Base-by-base conservation (phyloP, 306 rosid species). In the Lupinus albus region DNA sequence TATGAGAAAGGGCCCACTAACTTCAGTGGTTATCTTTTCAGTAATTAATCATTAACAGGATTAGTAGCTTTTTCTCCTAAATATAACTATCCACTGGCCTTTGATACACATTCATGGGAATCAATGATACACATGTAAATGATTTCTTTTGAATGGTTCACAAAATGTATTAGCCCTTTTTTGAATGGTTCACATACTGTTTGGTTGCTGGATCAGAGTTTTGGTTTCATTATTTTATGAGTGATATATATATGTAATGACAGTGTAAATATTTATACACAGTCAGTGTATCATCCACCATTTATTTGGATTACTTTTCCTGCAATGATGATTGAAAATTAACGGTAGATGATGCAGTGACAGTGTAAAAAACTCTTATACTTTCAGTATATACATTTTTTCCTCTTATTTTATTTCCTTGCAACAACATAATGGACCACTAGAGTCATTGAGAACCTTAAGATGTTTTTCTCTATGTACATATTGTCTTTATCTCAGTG, bases 201-300 rank as follows among this genome's bases (percentile, higher is more conserved):
- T 68, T 33, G 18, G 14, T 35, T 74, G 58, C 61, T 57, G 12
- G 51, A 20, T 46, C 65, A 59, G 20, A 60, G 9, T 2, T 48
- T 59, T 38, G 9, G 33, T 32, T 57, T 46, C 47, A 25, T 44
- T 17, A 20, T n/a, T 5, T 16, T 8, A 8, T 71, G n/a, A n/a
- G n/a, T n/a, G n/a, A n/a, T n/a, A n/a, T n/a, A n/a, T n/a, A n/a
- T n/a, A n/a, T n/a, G n/a, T n/a, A n/a, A n/a, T n/a, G n/a, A n/a
- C n/a, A n/a, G n/a, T n/a, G n/a, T n/a, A n/a, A n/a, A n/a, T n/a
- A n/a, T n/a, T n/a, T n/a, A n/a, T n/a, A n/a, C n/a, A n/a, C n/a
- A n/a, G n/a, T n/a, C n/a, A n/a, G n/a, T n/a, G n/a, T n/a, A n/a
- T n/a, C n/a, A n/a, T n/a, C n/a, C n/a, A n/a, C n/a, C n/a, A n/a